phyloP scores from a whole-genome alignment of 75 land plant genomes.

The Selaginella moellendorffii region DNA sequence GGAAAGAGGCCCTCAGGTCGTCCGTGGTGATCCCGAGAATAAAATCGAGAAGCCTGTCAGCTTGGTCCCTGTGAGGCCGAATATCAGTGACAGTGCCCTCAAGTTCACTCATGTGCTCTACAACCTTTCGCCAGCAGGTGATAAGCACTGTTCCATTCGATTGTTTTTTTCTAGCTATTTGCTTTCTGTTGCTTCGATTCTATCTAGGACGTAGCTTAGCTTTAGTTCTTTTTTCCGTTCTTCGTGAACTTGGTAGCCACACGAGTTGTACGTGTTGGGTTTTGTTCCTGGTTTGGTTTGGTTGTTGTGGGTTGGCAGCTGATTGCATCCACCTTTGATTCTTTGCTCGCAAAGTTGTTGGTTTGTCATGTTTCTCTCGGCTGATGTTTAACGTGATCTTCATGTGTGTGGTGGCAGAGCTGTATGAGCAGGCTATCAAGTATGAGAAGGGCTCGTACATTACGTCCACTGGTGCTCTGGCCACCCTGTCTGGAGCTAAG shows the following conservation, averaged over 20 bases:
- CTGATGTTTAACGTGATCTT: too few species aligned
- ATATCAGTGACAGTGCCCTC: slow-evolving; percentile 35
- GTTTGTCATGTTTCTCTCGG: not conserved
- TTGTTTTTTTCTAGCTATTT: not conserved
- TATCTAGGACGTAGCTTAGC: not conserved
- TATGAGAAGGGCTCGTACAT: slow-evolving; percentile 40
- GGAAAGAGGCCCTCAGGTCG: slow-evolving; percentile 34
- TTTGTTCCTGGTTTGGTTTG: too few species aligned
- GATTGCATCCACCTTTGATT: too few species aligned
- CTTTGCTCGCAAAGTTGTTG: too few species aligned
- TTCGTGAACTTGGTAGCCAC: too few species aligned
- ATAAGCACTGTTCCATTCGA: not conserved
- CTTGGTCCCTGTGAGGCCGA: slow-evolving; percentile 16
- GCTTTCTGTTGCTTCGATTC: too few species aligned
- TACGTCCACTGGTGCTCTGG: slow-evolving; percentile 35
- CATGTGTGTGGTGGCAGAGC: slow-evolving; percentile 15
- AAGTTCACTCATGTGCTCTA: slow-evolving; percentile 41
- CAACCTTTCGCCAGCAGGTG: slow-evolving; percentile 36
- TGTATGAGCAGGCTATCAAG: slow-evolving; percentile 42
- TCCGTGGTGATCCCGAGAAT: slow-evolving; percentile 34
- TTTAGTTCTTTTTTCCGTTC: not conserved
- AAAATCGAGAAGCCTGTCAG: slow-evolving; percentile 14
- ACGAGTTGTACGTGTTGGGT: too few species aligned
- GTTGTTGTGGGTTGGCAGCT: too few species aligned
- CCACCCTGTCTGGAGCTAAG: slow-evolving; percentile 39